Evolutionary conservation across 192 early-diverging fungal species (phyloP), one percentile per base, ranked within the genome.

Genomic region (Powellomyces hirtus): DNA sequence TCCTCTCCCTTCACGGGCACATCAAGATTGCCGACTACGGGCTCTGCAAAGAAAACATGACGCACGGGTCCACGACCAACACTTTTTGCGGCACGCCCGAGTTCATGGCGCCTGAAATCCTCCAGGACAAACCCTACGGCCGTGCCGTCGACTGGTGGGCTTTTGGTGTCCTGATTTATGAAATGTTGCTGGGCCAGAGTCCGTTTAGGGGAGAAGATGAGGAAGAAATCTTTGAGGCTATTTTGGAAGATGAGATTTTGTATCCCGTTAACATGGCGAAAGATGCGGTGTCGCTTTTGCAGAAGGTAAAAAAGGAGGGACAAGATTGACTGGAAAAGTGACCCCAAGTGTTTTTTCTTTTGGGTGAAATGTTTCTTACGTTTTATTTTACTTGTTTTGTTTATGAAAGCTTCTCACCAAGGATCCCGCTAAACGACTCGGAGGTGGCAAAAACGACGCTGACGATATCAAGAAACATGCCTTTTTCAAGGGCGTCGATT

Each of bases 71-170:
- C 18, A 92, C 89, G 0, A 97, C 97, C 3, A 92, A 89, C 50
- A 98, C 95, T 2, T 98, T 97, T 80, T 98, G 95, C 72, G 97
- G 97, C 34, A 98, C 97, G 29, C 95, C 95, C 14, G 97, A 98
- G 75, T 98, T 97, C 67, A 98, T 98, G 95, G 95, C 97, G 5
- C 97, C 97, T 40, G 97, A 98, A 77, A 97, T 98, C 56, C 81
- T 98, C 31, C 78, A 90, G 61, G 97, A 97, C 76, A 91, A 97
- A 79, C 91, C 91, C 42, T 98, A 98, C 73, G 90, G 89, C 13
- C 86, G 92, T n/a, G 94, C 97, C 2, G 95, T 97, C 1, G 97
- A 98, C 78, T 98, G 97, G 97, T 98, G 97, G 97, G 93, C 97
- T 1, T 93, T 84, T 59, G 85, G 85, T 22, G 84, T 87, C 6